Evolutionary conservation across 371 early-diverging fungal species (phyloP), one percentile per base, ranked within the genome.

Genomic region (Saksenaea vasiformis): DNA sequence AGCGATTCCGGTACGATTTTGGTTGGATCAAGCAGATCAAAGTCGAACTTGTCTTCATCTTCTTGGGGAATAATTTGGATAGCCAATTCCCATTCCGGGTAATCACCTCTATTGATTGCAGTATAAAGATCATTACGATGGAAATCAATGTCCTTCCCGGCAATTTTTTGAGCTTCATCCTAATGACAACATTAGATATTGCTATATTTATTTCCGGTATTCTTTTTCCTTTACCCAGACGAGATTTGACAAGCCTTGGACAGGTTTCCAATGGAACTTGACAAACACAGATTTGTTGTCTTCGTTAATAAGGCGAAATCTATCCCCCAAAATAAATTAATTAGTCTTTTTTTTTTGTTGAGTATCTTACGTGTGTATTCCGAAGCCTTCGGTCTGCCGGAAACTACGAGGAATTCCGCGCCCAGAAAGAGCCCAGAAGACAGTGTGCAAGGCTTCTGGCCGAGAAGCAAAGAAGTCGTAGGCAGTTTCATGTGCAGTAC

Each of bases 201-300:
- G 3, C 39, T 11, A 39, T 2, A 3, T 11, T 39, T n/a, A 14
- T 39, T 11, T 39, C 22, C 22, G 10, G 5, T 10, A 22, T 10
- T 2, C 0, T 47, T 47, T 22, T 47, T 31, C 27, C 17, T 8
- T 66, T 66, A 70, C 84, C 76, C 80, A 79, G 24, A 69, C 60
- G 39, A 83, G 66, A 56, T 68, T 74, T 34, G 74, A 66, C 9
- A 76, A 58, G 41, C 85, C 85, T 38, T 66, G 71, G 17, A 72
- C 54, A 1, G 87, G 77, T 38, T 81, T 85, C 77, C 77, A 86
- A 44, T 78, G 74, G 61, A 78, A 87, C 62, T 86, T 87, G 55
- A 72, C 74, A 61, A 77, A 83, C 5, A 59, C 59, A 28, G 66
- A 19, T 39, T 76, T 66, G 15, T 83, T 82, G 15, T 78, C 39